A percentile compares a stretch with the other conserved stretches of the same genome.
Conservation (phyloP, 1,284 basidiomycete genomes). For the Macrocystidia cucumis region DNA sequence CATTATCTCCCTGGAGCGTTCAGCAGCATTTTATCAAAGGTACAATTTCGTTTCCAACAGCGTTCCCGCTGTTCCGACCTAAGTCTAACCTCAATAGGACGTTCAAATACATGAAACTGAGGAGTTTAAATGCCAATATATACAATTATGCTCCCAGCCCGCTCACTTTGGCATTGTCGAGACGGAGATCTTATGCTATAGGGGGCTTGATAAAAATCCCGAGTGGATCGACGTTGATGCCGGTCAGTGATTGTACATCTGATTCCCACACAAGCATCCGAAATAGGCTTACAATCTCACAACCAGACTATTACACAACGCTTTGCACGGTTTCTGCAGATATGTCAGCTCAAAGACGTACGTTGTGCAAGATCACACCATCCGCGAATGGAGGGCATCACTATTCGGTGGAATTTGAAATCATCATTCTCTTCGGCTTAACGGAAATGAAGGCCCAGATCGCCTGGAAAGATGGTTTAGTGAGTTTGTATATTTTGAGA, state of each 20-base stretch:
- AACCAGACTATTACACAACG: slow-evolving; percentile 33
- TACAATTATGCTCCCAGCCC: slow-evolving; percentile 19
- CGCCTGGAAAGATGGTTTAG: slow-evolving; percentile 19
- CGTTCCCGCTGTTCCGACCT: background rate
- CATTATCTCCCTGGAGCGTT: slow-evolving; percentile 20
- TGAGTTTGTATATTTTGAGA: slow-evolving; percentile 10
- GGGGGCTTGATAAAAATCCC: slow-evolving; percentile 27
- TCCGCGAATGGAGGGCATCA: too few relatives aligned
- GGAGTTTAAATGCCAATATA: slow-evolving; percentile 29
- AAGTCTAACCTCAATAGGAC: slow-evolving; percentile 19
- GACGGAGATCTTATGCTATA: slow-evolving; percentile 30
- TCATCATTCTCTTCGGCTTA: slow-evolving; percentile 41
- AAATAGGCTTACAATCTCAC: slow-evolving; percentile 1
- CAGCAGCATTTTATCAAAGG: slow-evolving; percentile 22
- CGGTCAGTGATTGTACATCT: slow-evolving; percentile 11
- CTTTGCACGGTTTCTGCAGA: slow-evolving; percentile 39
- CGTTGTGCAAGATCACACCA: too few relatives aligned
- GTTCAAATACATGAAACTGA: slow-evolving; percentile 26
- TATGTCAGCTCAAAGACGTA: too few relatives aligned
- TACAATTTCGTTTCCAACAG: slow-evolving; percentile 7
- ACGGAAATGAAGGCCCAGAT: slow-evolving; percentile 25
- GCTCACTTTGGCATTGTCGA: slow-evolving; percentile 19
- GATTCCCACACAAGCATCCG: slow-evolving; percentile 1
- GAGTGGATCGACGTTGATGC: slow-evolving; percentile 37
- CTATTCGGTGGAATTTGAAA: slow-evolving; percentile 34